Percentiles rank a stretch among this genome's conserved stretches.
phyloP scores from a whole-genome alignment of 1,284 basidiomycete genomes.

The Ustilago loliicola region DNA sequence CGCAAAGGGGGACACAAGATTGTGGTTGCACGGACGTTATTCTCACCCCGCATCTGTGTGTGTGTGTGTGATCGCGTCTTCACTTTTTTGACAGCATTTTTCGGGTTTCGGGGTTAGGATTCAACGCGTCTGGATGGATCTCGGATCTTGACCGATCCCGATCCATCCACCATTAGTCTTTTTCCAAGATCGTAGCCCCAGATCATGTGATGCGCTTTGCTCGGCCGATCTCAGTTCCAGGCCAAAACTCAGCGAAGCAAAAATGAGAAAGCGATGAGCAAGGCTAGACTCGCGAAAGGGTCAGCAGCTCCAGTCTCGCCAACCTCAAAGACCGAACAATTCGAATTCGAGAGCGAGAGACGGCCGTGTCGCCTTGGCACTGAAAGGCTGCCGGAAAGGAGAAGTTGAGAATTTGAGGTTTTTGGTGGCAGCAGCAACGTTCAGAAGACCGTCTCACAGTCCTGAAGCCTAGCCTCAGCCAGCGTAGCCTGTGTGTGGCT shows the following conservation, averaged over 20 bases:
- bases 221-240: background rate
- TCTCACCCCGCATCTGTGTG: slow-evolving; percentile 1
- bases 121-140: background rate
- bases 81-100: background rate
- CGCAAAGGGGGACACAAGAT: background rate
- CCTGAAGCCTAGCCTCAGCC: background rate
- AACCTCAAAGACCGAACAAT: background rate
- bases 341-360: background rate
- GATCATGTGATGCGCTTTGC: background rate
- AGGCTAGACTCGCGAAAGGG: background rate
- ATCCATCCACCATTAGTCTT: background rate
- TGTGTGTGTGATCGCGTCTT: slow-evolving; percentile 11
- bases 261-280: slow-evolving; percentile 7
- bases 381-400: background rate
- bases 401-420: slow-evolving; percentile 10
- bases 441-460: no score
- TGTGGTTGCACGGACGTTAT: slow-evolving; percentile 21
- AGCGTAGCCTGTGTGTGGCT: slow-evolving; percentile 2
- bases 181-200: background rate
- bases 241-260: background rate
- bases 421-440: background rate
- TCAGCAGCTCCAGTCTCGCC: slow-evolving; percentile 14
- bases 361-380: background rate
- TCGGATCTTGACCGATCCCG: background rate
- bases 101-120: background rate